Evolutionary conservation across 257 asterid species (phyloP).

Genomic region (Lithospermum erythrorhizon): DNA sequence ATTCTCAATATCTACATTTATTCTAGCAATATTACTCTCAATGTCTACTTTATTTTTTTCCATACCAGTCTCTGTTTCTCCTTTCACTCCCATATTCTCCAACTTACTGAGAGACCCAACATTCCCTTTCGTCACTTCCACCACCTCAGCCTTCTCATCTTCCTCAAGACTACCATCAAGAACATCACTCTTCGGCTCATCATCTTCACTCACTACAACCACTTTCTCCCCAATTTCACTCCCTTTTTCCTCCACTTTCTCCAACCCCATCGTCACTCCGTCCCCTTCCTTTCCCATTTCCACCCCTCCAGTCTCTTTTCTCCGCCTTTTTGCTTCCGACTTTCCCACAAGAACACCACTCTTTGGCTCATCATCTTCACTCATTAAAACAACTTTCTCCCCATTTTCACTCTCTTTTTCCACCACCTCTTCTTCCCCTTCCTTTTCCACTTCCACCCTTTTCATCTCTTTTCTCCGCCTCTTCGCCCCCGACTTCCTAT

Average conservation of each 20-base stretch:
- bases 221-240: slow-evolving; percentile 7
- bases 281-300: too few relatives aligned
- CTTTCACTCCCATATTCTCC: slow-evolving; percentile 9
- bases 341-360: slow-evolving; percentile 11
- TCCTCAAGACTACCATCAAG: slow-evolving; percentile 21
- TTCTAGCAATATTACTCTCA: slow-evolving; percentile 13
- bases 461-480: not conserved
- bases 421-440: not conserved
- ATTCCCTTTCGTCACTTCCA: not conserved
- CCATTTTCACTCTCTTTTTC: too few relatives aligned
- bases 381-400: too few relatives aligned
- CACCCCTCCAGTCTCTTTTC: too few relatives aligned
- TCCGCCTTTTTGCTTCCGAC: too few relatives aligned
- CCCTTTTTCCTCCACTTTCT: slow-evolving; percentile 15
- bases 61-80: not conserved
- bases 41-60: slow-evolving; percentile 9
- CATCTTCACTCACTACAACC: slow-evolving; percentile 13
- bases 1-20: slow-evolving; percentile 5
- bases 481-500: slow-evolving; percentile 1
- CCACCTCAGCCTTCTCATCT: slow-evolving; percentile 1
- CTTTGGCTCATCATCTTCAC: too few relatives aligned
- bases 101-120: not conserved
- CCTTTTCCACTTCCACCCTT: not conserved
- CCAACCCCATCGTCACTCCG: not conserved
- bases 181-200: slow-evolving; percentile 26